Percentiles rank a stretch among this genome's conserved stretches.
These are phyloP conservation scores for Lasiosphaeria ovina DNA, from an alignment of 495 filamentous ascomycete species.

Conservation along the genomic window DNA sequence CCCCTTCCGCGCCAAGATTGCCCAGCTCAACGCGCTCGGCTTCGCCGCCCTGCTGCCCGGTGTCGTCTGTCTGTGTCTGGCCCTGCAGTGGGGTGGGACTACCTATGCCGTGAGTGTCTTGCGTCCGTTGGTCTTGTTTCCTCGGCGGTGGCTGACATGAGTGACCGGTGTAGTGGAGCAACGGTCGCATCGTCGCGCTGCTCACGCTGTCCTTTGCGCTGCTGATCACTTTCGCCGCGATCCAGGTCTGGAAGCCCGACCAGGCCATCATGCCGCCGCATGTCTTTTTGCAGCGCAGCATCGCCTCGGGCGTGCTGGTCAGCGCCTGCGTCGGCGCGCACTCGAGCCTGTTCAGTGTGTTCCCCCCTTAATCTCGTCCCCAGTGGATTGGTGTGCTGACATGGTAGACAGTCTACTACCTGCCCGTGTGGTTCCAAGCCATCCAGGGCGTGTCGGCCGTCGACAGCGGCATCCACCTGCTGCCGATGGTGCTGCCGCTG, in stretches of 20 bases:
- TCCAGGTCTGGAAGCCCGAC: conserved; percentile 17
- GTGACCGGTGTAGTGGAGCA: conserved; percentile 40
- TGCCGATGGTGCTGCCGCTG: conserved; percentile 60
- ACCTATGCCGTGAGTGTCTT: conserved; percentile 33
- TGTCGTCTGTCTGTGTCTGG: conserved; percentile 55
- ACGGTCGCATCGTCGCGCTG: conserved; percentile 52
- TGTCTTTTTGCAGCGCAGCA: conserved; percentile 59
- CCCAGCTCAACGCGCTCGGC: conserved; percentile 40
- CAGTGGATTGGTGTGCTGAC: no score
- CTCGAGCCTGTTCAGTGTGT: background rate
- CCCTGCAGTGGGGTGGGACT: conserved; percentile 60
- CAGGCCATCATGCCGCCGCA: conserved; percentile 55
- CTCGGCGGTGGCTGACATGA: no score
- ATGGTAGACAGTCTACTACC: conserved; percentile 35
- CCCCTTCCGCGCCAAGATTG: conserved; percentile 18
- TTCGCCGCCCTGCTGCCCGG: conserved; percentile 46
- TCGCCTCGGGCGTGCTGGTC: conserved; percentile 52
- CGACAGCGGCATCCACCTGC: conserved; percentile 62
- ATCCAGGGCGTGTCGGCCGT: conserved; percentile 60
- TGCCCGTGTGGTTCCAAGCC: conserved; percentile 64
- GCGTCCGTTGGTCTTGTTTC: no score
- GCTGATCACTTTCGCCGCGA: conserved; percentile 38
- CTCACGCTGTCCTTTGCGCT: conserved; percentile 49
- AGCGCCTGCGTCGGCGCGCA: conserved; percentile 44
- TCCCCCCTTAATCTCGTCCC: no score